Evolutionary conservation across 225 moss, liverwort and hornwort genomes (phyloP).

Genomic region (Marchantia polymorpha): DNA sequence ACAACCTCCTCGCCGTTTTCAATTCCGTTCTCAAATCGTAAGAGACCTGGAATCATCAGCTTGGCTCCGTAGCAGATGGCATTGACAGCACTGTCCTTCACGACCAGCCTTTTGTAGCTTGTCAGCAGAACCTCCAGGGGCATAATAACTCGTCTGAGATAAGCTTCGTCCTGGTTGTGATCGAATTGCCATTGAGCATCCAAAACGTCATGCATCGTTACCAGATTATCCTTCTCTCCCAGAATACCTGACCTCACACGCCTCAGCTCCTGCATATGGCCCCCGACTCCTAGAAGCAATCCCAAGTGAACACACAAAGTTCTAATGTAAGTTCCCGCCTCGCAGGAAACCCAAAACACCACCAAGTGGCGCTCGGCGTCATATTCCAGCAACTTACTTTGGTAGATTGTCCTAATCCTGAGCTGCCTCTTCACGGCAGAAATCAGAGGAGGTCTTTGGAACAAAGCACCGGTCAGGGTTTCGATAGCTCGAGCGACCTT

Average conservation of each 20-base stretch:
- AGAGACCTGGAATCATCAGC: conserved; percentile 87
- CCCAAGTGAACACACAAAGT: conserved; percentile 93
- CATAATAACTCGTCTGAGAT: conserved; percentile 86
- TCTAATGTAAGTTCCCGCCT: conserved; percentile 92
- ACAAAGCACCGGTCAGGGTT: conserved; percentile 83
- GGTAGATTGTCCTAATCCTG: conserved; percentile 88
- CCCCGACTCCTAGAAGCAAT: conserved; percentile 78
- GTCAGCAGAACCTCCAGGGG: conserved; percentile 88
- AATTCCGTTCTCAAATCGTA: conserved; percentile 76
- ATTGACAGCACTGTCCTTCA: conserved; percentile 93
- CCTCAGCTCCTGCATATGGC: conserved; percentile 97
- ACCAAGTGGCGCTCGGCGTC: conserved; percentile 91
- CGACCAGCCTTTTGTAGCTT: conserved; percentile 86
- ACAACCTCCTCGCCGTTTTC: conserved; percentile 93
- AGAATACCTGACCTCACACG: conserved; percentile 86
- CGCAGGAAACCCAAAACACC: conserved; percentile 95
- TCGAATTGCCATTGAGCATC: conserved; percentile 97
- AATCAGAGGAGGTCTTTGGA: conserved; percentile 88
- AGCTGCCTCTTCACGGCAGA: conserved; percentile 92
- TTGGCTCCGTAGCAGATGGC: conserved; percentile 97
- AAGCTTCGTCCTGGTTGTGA: conserved; percentile 87
- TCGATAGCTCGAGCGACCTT: conserved; percentile 93
- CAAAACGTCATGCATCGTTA: conserved; percentile 95
- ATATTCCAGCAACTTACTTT: conserved; percentile 91
- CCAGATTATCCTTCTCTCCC: conserved; percentile 91